phyloP scores from a whole-genome alignment of 331 rosid genomes.

The Pyrus hybrid region DNA sequence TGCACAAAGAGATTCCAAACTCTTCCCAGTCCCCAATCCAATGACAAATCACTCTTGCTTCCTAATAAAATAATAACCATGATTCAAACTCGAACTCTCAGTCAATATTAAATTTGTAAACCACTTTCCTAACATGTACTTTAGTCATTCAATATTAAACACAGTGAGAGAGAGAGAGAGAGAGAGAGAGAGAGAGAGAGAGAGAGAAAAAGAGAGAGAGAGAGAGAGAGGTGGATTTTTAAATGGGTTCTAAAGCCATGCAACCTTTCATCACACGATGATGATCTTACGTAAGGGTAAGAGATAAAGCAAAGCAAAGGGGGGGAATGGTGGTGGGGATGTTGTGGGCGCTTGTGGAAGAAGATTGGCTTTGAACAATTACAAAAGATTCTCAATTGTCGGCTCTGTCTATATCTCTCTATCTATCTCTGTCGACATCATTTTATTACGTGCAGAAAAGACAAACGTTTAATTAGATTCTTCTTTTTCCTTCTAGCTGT shows the following conservation, averaged over 20 bases:
- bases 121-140: slow-evolving; percentile 25
- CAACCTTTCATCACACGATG: slow-evolving; percentile 77
- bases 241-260: slow-evolving; percentile 62
- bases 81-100: slow-evolving; percentile 8
- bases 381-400: slow-evolving; percentile 27
- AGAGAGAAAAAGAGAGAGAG: not conserved
- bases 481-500: slow-evolving; percentile 8
- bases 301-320: slow-evolving; percentile 34
- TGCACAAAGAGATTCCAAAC: slow-evolving; percentile 72
- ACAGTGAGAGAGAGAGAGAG: not conserved
- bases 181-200: slow-evolving; percentile 10
- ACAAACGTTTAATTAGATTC: slow-evolving; percentile 25
- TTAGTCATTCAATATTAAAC: slow-evolving; percentile 2
- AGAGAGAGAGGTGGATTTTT: slow-evolving; percentile 10
- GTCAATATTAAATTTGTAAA: not conserved
- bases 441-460: slow-evolving; percentile 27
- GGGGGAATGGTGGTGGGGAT: slow-evolving; percentile 15
- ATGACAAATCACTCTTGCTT: not conserved
- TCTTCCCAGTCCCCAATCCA: slow-evolving; percentile 32
- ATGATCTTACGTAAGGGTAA: slow-evolving; percentile 22
- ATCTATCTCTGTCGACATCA: not conserved
- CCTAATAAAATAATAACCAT: not conserved
- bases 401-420: not conserved
- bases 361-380: not conserved
- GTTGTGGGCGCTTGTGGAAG: slow-evolving; percentile 14